Conservation (phyloP, 2,329 filamentous ascomycete species). For the Podosphaera aphanis region DNA sequence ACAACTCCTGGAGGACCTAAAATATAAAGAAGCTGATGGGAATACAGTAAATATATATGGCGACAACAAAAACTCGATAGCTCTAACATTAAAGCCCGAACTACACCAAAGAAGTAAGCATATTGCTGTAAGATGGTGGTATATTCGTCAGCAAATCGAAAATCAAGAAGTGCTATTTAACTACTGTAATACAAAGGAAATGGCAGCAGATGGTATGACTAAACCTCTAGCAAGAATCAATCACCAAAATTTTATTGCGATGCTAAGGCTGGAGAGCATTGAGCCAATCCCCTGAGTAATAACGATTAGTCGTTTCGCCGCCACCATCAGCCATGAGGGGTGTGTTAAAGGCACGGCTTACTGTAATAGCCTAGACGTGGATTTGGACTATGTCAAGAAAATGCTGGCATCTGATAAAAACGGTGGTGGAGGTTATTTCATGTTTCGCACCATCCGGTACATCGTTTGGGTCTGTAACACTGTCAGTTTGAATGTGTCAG, state of each 20-base stretch:
- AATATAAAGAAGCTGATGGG: not conserved
- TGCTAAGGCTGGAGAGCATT: no score
- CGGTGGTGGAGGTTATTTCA: not conserved
- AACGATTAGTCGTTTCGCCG: no score
- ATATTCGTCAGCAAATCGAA: not conserved
- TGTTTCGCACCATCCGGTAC: not conserved
- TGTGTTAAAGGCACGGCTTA: not conserved
- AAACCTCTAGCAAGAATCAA: no score
- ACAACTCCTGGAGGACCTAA: not conserved
- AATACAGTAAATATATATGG: not conserved
- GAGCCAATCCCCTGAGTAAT: no score
- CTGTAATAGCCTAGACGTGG: not conserved
- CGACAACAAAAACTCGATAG: not conserved
- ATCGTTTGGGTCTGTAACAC: not conserved
- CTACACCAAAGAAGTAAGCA: not conserved
- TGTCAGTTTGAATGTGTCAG: no score
- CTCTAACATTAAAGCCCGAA: not conserved
- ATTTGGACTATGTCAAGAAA: not conserved
- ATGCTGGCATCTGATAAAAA: not conserved
- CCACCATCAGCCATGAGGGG: no score
- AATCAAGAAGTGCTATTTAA: not conserved
- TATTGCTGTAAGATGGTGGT: slow-evolving; percentile 1
- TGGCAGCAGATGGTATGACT: slow-evolving; percentile 1
- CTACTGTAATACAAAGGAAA: not conserved
- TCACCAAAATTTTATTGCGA: no score